Evolutionary conservation across 2,329 filamentous ascomycete species (phyloP).

Genomic region (Trichophyton benhamiae): DNA sequence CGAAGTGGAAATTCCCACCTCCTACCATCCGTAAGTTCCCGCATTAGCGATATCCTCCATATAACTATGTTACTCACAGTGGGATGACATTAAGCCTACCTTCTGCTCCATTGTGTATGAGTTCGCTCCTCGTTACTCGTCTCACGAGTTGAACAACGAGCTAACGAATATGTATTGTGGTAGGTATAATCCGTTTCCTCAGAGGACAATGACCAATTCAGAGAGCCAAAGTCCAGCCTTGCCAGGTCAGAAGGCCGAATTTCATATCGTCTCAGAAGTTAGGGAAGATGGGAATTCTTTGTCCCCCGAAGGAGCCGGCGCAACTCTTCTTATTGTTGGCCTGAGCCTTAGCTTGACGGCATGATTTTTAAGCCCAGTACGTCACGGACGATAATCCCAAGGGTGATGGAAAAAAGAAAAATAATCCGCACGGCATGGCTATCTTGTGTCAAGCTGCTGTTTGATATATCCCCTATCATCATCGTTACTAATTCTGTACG

Average conservation of each 20-base stretch:
- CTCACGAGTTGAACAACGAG: background rate
- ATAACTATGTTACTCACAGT: background rate
- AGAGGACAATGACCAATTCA: background rate
- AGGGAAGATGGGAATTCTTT: background rate
- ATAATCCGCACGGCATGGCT: background rate
- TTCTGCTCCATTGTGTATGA: background rate
- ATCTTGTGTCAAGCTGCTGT: background rate
- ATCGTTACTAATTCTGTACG: background rate
- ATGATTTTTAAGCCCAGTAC: background rate
- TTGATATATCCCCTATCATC: background rate
- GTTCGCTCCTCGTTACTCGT: background rate
- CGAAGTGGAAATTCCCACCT: background rate
- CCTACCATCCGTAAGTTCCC: background rate
- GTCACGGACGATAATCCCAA: background rate
- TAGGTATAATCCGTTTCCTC: background rate
- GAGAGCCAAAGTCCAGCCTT: background rate
- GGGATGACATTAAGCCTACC: background rate
- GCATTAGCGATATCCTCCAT: background rate
- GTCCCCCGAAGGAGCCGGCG: background rate
- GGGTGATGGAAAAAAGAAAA: background rate
- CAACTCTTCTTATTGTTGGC: background rate
- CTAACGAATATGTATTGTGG: background rate
- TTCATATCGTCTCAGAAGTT: background rate
- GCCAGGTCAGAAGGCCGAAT: background rate
- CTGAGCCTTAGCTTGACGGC: background rate